A percentile compares a stretch with the other conserved stretches of the same genome.
Conservation (phyloP, 1,284 basidiomycete genomes). For the Ganoderma boninense region DNA sequence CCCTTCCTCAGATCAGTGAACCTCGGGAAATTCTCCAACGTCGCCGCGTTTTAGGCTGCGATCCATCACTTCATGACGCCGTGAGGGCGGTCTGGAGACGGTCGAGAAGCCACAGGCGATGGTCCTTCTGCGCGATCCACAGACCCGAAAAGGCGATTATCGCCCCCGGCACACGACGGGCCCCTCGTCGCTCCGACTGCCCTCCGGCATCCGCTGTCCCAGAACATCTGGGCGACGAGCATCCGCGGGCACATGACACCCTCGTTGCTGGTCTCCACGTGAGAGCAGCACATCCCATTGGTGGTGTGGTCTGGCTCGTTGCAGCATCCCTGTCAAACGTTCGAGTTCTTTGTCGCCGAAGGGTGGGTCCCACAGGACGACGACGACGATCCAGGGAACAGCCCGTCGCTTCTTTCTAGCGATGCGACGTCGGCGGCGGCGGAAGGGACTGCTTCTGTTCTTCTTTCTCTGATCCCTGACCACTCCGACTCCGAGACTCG, state of each 20-base stretch:
- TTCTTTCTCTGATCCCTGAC: neutral
- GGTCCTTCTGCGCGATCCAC: neutral
- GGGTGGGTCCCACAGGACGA: neutral
- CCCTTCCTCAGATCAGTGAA: neutral
- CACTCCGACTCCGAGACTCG: neutral
- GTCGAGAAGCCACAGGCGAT: neutral
- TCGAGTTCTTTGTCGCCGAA: neutral
- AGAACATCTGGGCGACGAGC: neutral
- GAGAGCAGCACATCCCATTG: neutral
- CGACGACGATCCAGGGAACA: neutral
- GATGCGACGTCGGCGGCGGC: neutral
- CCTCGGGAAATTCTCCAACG: neutral
- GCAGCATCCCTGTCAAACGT: neutral
- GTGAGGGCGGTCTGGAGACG: neutral
- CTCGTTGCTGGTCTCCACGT: neutral
- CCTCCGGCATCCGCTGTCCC: neutral
- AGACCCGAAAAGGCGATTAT: neutral
- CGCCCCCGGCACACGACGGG: neutral
- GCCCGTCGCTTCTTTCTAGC: constrained; percentile 1
- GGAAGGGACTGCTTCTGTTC: neutral
- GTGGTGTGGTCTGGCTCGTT: neutral
- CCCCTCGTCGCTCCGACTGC: neutral
- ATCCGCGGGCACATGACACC: neutral
- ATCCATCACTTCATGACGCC: neutral
- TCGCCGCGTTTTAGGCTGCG: neutral